Evolutionary conservation across 202 grass and related monocot species (phyloP).

Genomic region (Setaria italica): DNA sequence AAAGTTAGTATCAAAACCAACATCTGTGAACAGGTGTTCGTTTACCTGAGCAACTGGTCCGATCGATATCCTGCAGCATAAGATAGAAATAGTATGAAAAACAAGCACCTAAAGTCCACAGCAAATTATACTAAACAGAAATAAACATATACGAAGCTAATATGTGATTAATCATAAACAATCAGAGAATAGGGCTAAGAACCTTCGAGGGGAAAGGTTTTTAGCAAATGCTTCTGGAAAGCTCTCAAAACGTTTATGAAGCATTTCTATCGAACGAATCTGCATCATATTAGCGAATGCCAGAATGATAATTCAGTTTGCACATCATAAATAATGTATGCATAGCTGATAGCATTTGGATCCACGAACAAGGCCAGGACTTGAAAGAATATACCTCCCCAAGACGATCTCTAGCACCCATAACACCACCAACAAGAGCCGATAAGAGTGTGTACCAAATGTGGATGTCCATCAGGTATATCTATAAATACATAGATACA

Average conservation of each 20-base stretch:
- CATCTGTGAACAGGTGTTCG: background rate
- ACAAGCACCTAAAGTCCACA: background rate
- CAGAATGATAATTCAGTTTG: conserved; percentile 27
- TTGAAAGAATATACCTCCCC: conserved; percentile 71
- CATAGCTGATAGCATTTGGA: conserved; percentile 19
- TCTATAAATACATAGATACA: conserved; percentile 57
- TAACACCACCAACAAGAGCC: conserved; percentile 92
- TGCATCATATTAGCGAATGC: conserved; percentile 51
- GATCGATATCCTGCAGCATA: conserved; percentile 51
- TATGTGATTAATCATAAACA: background rate
- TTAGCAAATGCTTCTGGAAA: conserved; percentile 95
- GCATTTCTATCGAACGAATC: conserved; percentile 96
- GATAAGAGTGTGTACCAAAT: conserved; percentile 93
- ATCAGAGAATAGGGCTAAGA: conserved; percentile 23
- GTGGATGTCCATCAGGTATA: conserved; percentile 97
- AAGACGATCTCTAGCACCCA: conserved; percentile 84
- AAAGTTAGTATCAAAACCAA: conserved; percentile 18
- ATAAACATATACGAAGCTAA: conserved; percentile 6
- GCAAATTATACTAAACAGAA: conserved; percentile 21
- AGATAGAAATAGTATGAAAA: conserved; percentile 42
- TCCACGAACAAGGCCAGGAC: background rate
- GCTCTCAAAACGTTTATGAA: conserved; percentile 99
- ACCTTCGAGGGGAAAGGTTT: conserved; percentile 66
- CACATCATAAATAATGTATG: conserved; percentile 30
- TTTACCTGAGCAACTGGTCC: conserved; percentile 76